Evolutionary conservation across 441 rosid genomes (phyloP).

Genomic region (Isatis lusitanica): DNA sequence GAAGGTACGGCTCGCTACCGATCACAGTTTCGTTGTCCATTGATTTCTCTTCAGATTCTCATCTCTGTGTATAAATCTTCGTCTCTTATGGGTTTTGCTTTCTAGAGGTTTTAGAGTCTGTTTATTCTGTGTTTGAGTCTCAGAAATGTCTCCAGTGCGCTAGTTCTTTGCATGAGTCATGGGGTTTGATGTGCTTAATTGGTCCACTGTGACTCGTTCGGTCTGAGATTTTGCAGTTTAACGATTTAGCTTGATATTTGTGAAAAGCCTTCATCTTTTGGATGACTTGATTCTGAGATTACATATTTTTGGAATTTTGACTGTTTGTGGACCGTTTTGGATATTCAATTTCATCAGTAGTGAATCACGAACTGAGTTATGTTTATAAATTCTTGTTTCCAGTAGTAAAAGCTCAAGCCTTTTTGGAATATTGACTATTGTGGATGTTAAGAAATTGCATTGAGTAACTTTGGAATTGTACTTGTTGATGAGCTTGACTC

Average conservation of each 20-base stretch:
- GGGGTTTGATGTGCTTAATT: background rate
- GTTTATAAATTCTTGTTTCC: background rate
- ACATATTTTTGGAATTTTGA: background rate
- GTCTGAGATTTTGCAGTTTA: background rate
- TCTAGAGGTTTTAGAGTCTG: background rate
- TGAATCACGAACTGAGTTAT: background rate
- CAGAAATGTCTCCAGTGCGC: background rate
- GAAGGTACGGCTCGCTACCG: slow-evolving; percentile 8
- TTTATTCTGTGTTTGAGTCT: slow-evolving; percentile 1
- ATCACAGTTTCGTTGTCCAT: background rate
- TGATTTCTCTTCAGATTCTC: background rate
- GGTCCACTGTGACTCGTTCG: background rate
- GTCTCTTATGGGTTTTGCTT: background rate
- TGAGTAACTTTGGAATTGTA: background rate
- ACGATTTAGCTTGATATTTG: background rate
- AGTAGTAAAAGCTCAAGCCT: background rate
- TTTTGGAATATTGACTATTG: background rate
- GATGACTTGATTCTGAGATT: background rate
- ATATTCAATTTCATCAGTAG: background rate
- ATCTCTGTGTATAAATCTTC: background rate
- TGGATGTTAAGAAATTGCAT: background rate
- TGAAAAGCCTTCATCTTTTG: background rate
- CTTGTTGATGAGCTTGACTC: background rate
- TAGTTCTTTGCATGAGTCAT: background rate
- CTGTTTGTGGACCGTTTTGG: background rate